These are phyloP conservation scores for Aspergillus ostianus DNA, from an alignment of 495 filamentous ascomycete species.

Conservation along the genomic window DNA sequence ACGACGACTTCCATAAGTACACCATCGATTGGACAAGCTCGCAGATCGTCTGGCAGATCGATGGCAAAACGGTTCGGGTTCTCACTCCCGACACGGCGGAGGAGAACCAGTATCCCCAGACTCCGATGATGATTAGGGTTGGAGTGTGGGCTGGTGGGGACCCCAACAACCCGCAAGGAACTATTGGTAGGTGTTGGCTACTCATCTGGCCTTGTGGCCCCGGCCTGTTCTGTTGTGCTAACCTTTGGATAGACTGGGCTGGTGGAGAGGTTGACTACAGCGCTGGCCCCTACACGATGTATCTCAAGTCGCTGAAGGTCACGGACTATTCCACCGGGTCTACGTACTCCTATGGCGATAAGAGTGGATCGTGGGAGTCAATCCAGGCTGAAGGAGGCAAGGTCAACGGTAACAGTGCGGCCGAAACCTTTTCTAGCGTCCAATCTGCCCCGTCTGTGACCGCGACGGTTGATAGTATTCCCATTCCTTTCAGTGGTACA, in stretches of 20 bases:
- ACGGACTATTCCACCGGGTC: conserved; percentile 90
- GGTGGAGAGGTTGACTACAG: conserved; percentile 77
- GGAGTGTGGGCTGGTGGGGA: conserved; percentile 90
- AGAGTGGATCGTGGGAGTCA: conserved; percentile 71
- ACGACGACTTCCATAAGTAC: conserved; percentile 72
- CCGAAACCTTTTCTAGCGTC: conserved; percentile 33
- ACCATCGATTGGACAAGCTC: conserved; percentile 78
- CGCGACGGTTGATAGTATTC: conserved; percentile 50
- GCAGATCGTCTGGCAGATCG: conserved; percentile 70
- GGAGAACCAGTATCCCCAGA: conserved; percentile 73
- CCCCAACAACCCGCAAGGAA: conserved; percentile 56
- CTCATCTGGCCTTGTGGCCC: background rate
- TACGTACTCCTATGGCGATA: conserved; percentile 75
- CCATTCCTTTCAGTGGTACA: conserved; percentile 65
- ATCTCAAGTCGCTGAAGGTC: conserved; percentile 70
- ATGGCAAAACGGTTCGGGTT: conserved; percentile 64
- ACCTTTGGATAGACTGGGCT: conserved; percentile 66
- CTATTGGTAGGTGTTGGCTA: conserved; percentile 55
- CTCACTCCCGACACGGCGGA: conserved; percentile 64
- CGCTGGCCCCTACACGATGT: conserved; percentile 81
- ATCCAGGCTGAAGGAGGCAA: conserved; percentile 76
- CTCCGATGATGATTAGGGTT: conserved; percentile 79
- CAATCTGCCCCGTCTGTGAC: conserved; percentile 53
- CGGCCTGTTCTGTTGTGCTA: conserved; percentile 17
- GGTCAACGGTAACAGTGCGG: conserved; percentile 52